phyloP scores from a whole-genome alignment of 805 yeast species.

The Wickerhamiella occidentalis region DNA sequence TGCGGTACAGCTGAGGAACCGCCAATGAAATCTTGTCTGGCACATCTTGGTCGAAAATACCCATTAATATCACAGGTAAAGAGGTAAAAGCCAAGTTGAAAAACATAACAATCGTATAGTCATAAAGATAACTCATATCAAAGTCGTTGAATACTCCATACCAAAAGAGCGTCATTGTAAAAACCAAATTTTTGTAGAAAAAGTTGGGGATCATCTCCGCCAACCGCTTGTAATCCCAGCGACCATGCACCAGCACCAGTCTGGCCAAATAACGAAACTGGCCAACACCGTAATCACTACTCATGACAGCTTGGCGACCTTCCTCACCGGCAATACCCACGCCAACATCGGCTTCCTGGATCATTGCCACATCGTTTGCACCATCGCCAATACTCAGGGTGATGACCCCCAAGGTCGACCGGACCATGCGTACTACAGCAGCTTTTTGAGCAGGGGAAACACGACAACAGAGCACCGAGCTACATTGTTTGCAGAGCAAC shows the following conservation, averaged over 20 bases:
- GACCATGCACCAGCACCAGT: slow-evolving; percentile 64
- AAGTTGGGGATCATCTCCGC: slow-evolving; percentile 71
- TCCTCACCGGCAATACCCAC: slow-evolving; percentile 82
- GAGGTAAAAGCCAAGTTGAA: slow-evolving; percentile 75
- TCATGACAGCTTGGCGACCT: slow-evolving; percentile 80
- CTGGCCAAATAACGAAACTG: slow-evolving; percentile 60
- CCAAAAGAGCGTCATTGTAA: slow-evolving; percentile 67
- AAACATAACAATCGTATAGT: slow-evolving; percentile 65
- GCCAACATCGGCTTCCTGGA: slow-evolving; percentile 74
- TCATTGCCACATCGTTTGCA: slow-evolving; percentile 81
- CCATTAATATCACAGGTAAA: slow-evolving; percentile 61
- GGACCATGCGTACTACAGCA: slow-evolving; percentile 54
- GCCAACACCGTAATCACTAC: slow-evolving; percentile 72
- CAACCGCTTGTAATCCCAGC: slow-evolving; percentile 66
- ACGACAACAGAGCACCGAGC: slow-evolving; percentile 70
- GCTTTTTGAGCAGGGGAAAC: slow-evolving; percentile 81
- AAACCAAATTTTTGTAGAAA: slow-evolving; percentile 64
- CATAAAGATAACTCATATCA: slow-evolving; percentile 67
- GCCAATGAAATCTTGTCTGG: slow-evolving; percentile 49
- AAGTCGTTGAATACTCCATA: slow-evolving; percentile 54
- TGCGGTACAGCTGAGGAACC: slow-evolving; percentile 57
- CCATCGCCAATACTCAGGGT: slow-evolving; percentile 79
- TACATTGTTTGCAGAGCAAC: slow-evolving; percentile 60
- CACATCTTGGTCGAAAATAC: slow-evolving; percentile 66
- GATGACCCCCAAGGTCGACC: slow-evolving; percentile 52